phyloP scores from a whole-genome alignment of 1,284 basidiomycete species.

The Singerocomus inundabilis region DNA sequence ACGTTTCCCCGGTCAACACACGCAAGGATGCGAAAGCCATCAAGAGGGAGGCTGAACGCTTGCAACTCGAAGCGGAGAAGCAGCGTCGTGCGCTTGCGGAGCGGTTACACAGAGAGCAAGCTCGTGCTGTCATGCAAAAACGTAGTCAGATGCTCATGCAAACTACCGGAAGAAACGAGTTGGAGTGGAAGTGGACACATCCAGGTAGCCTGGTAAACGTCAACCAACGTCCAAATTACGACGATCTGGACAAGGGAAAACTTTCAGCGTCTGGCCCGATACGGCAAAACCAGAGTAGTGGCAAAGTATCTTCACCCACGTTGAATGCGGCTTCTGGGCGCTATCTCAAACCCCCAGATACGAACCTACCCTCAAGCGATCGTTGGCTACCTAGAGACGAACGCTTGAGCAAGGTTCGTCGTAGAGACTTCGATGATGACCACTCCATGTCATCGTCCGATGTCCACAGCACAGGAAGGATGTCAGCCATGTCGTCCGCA shows the following conservation, averaged over 20 bases:
- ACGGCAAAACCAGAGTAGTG: conserved; percentile 48
- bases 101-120: conserved; percentile 78
- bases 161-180: conserved; percentile 47
- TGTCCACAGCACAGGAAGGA: conserved; percentile 64
- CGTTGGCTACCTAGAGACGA: conserved; percentile 56
- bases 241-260: conserved; percentile 48
- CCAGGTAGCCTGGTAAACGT: conserved; percentile 37
- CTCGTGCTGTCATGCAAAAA: conserved; percentile 94
- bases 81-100: conserved; percentile 80
- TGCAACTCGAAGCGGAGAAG: conserved; percentile 84
- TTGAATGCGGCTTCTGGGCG: conserved; percentile 59
- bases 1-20: conserved; percentile 46
- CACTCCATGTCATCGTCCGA: conserved; percentile 89
- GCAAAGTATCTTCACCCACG: conserved; percentile 41
- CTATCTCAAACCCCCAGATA: conserved; percentile 43
- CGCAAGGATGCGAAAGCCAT: conserved; percentile 76
- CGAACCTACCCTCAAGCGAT: conserved; percentile 39
- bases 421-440: conserved; percentile 83
- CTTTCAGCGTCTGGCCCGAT: conserved; percentile 54
- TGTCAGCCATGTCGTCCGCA: conserved; percentile 74
- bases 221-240: conserved; percentile 35
- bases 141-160: conserved; percentile 73
- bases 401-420: conserved; percentile 73
- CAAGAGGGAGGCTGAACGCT: conserved; percentile 87
- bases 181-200: conserved; percentile 56